Evolutionary conservation across 2,329 filamentous ascomycete species (phyloP), one percentile per base, ranked within the genome.

Genomic region (Chalara sp.): DNA sequence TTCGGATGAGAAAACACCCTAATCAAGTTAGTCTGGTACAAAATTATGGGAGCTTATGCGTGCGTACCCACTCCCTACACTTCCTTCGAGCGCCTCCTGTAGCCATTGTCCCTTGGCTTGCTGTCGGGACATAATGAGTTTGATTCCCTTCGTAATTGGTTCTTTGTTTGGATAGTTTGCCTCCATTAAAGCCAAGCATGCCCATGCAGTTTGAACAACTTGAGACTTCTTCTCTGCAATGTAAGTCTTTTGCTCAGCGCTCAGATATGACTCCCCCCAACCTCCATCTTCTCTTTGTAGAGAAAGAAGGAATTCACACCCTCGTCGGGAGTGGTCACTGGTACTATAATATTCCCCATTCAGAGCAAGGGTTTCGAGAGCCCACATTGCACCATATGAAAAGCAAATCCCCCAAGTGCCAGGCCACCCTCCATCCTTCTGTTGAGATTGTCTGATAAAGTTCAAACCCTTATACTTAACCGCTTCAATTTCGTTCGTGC

Each of bases 341-440:
- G 81, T 95, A 32, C 71, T 70, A 58, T 92, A 93, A 3, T 77
- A 87, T 70, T 96, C 89, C 5, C 90, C 91, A 5, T 88, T 81
- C 41, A 82, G 86, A 6, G 81, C 78, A 58, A 97, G 75, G 53
- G 86, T 89, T 66, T 96, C 91, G 1, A 96, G 76, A 0, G 90
- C 90, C 70, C 97, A 97, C 90, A 96, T 93, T 57, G 83, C 87
- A 1, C 90, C 93, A 65, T 97, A 97, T 0, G 90, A 96, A 68
- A 95, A 97, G 72, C 92, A 97, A 62, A 97, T 92, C 48, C 88
- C 92, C 92, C 92, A 97, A 65, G 83, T 89, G 46, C 92, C 93
- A 65, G 96, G 96, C 92, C 92, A 97, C 52, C 84, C 86, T n/a
- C 92, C 93, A 58, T 97, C 89, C 33, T 13, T 10, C 10, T 28